Evolutionary conservation across 2,329 filamentous ascomycete genomes (phyloP), one percentile per base, ranked within the genome.

Genomic region (Cytospora mali): DNA sequence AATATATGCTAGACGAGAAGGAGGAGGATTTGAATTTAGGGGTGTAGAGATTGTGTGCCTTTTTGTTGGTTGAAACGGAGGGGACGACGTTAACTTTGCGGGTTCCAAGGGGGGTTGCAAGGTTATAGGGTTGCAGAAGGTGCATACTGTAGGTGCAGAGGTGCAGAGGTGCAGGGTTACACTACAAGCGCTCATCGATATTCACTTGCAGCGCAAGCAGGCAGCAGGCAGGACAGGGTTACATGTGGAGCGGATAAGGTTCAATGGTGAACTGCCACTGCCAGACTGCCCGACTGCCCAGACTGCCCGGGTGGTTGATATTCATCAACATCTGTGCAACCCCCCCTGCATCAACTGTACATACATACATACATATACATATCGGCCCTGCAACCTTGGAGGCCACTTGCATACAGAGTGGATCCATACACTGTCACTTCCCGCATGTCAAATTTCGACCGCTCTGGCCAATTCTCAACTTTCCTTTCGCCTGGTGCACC

Each of bases 271-370:
- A n/a, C n/a, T n/a, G n/a, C n/a, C n/a, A n/a, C n/a, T n/a, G n/a
- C n/a, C n/a, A n/a, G n/a, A n/a, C n/a, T n/a, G n/a, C n/a, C n/a
- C n/a, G n/a, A n/a, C n/a, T n/a, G n/a, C n/a, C n/a, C n/a, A n/a
- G n/a, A n/a, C n/a, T n/a, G n/a, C n/a, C n/a, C n/a, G n/a, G n/a
- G n/a, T n/a, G n/a, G n/a, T n/a, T n/a, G 48, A 33, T 50, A 42
- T 50, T 23, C 31, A 33, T 50, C 57, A 49, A 50, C 39, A 33
- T 53, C 57, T 53, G 57, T 59, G 57, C 57, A n/a, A 59, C 14
- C 57, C 57, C 14, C 57, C 57, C 49, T 33, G 57, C 16, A 39
- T 2, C 9, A 7, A 33, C 6, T 13, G 9, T 33, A 13, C 9
- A 13, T 7, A 33, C 31, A 3, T 13, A 13, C 9, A 13, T 7